Base-by-base conservation (phyloP, 2,329 filamentous ascomycete species). In the Botrytis paeoniae region DNA sequence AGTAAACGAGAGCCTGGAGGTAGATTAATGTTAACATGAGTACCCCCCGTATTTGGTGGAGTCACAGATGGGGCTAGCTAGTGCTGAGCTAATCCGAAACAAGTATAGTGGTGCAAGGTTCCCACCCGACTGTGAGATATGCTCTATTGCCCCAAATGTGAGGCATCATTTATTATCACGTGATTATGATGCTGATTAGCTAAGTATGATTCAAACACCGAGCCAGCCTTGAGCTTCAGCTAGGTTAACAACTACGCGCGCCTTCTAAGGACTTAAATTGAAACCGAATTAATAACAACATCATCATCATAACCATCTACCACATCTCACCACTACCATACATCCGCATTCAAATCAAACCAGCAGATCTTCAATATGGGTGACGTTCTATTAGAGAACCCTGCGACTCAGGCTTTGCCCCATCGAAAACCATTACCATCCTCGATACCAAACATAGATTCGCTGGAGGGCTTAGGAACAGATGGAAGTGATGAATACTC, bases 401-500 rank as follows among this genome's bases (percentile, higher is more conserved):
- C 93, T 81, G 87, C 88, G 82, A 92, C 90, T 87, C 89, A 87
- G 78, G 85, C 91, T 83, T 88, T 90, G 81, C 91, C 92, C 82
- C 92, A 94, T 85, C 95, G 92, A 86, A 97, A 94, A 86, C 86
- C 91, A 81, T 87, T 90, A 79, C 89, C 91, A 69, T 92, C 91
- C 75, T 91, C 92, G 80, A 96, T 97, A 84, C 93, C 94, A 59
- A 95, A 93, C 83, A 92, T 97, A 83, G 94, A 97, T 82, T 91
- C 92, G 78, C 90, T 98, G 76, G 95, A 98, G 83, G 94, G 94
- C 74, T 86, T 94, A 75, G 88, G 90, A 25, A 89, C 89, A 72
- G 94, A 97, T 80, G 91, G 91, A 68, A 93, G 90, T 77, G 95
- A 98, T 83, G 95, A 98, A 82, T 99, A 99, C 83, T 94, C 93